Conservation (phyloP, 2,329 filamentous ascomycete species). For the Dothistroma pini region DNA sequence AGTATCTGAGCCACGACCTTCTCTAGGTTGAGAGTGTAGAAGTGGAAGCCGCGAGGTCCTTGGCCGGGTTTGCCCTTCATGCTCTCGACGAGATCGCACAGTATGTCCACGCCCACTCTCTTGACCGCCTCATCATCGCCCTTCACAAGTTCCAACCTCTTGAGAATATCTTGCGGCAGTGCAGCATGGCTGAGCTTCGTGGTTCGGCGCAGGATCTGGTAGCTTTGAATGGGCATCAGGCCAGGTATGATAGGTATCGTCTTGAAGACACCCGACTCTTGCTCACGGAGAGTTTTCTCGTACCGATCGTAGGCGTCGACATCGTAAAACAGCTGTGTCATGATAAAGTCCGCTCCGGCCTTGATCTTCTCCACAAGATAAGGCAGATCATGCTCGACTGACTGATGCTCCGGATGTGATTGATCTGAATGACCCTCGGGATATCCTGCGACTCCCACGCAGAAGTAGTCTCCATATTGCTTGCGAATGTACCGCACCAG, state of each 20-base stretch:
- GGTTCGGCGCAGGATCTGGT: constrained; percentile 89
- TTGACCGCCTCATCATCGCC: constrained; percentile 80
- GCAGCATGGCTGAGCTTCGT: constrained; percentile 91
- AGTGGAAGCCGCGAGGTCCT: constrained; percentile 80
- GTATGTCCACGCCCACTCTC: constrained; percentile 72
- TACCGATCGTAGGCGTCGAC: constrained; percentile 76
- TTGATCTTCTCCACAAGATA: constrained; percentile 86
- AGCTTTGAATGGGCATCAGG: constrained; percentile 96
- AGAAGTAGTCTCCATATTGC: constrained; percentile 90
- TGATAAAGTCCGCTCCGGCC: constrained; percentile 94
- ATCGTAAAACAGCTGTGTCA: constrained; percentile 98
- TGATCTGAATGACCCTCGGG: constrained; percentile 94
- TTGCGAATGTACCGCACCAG: constrained; percentile 84
- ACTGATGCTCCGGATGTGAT: constrained; percentile 75
- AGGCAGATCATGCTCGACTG: constrained; percentile 66
- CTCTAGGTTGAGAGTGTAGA: constrained; percentile 94
- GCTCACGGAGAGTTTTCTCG: constrained; percentile 70
- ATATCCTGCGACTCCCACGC: constrained; percentile 89
- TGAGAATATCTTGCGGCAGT: constrained; percentile 67
- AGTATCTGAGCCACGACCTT: constrained; percentile 94
- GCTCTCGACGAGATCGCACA: constrained; percentile 77
- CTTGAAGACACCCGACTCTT: constrained; percentile 82
- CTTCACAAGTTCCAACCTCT: constrained; percentile 67
- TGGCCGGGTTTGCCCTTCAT: constrained; percentile 61
- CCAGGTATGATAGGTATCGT: constrained; percentile 87